Evolutionary conservation across 768 basidiomycete genomes (phyloP).

Genomic region (Mycena metata): DNA sequence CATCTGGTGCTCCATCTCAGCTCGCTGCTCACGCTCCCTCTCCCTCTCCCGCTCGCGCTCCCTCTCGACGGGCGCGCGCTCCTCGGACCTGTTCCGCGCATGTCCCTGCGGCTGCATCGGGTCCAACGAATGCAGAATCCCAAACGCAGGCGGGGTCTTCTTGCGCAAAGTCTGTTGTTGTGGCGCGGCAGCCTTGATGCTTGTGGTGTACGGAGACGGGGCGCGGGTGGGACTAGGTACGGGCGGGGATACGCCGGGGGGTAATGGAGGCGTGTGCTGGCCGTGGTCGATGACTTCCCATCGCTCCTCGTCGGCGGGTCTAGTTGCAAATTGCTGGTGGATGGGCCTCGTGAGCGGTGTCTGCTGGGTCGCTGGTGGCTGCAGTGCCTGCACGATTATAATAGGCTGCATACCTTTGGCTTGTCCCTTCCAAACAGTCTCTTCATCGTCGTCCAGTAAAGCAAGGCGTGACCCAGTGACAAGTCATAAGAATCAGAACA

Average conservation of each 20-base stretch:
- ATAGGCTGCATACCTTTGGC: constrained; percentile 49
- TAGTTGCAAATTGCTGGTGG: constrained; percentile 53
- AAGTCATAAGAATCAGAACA: too few relatives aligned
- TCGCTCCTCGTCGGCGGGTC: constrained; percentile 55
- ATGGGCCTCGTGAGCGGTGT: constrained; percentile 48
- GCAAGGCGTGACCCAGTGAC: too few relatives aligned
- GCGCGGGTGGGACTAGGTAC: constrained; percentile 58
- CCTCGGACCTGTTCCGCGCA: constrained; percentile 51
- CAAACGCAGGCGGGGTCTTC: constrained; percentile 52
- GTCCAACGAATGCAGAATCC: constrained; percentile 74
- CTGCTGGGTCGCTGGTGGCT: constrained; percentile 11
- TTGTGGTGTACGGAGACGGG: constrained; percentile 63
- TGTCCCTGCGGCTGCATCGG: constrained; percentile 48
- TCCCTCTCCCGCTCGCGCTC: constrained; percentile 51
- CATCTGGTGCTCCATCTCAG: constrained; percentile 5
- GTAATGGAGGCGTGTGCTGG: constrained; percentile 49
- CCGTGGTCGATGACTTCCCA: constrained; percentile 59
- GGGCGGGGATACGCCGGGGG: constrained; percentile 59
- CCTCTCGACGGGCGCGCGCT: constrained; percentile 49
- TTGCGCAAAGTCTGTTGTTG: constrained; percentile 43
- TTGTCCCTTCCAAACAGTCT: constrained; percentile 71
- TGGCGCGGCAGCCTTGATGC: constrained; percentile 45
- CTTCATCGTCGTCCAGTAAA: constrained; percentile 57
- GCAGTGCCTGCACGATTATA: constrained; percentile 34
- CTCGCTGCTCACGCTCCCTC: constrained; percentile 40